Evolutionary conservation across 176 grass and related monocot genomes (phyloP), one percentile per base, ranked within the genome.

Genomic region (Tillandsia fasciculata): DNA sequence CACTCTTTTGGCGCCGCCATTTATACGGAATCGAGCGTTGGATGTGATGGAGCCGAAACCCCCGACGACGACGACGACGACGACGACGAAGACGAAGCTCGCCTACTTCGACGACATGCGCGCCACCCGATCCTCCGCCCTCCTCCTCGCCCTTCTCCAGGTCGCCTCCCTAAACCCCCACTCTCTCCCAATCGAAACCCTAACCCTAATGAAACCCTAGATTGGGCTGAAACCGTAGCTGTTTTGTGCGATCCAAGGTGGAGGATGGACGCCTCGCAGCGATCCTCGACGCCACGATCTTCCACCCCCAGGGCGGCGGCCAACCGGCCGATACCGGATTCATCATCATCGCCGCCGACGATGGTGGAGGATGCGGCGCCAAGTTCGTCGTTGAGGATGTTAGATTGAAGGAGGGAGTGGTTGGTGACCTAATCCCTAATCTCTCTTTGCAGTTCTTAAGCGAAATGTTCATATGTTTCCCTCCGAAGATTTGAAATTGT

Each of bases 241-340:
- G 4, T 18, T 59, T 73, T 74, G 13, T 69, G 23, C 47, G n/a
- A 74, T 74, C 12, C 33, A 63, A 92, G 93, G 79, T 84, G 66
- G 92, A 85, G 3, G 74, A 76, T 50, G 81, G 71, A 29, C 81
- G 93, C 29, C 70, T 22, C 47, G 86, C 86, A n/a, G 53, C 92
- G 81, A 67, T 87, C 48, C 66, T 92, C 63, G 84, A 97, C 68
- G 65, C 89, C 11, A 97, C 89, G 11, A 59, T 90, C 80, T 92
- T 97, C 72, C 74, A 97, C 68, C 93, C 93, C 63, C 93, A 97
- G 70, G 93, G 93, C 15, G 93, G 93, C 8, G 93, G 93, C 2
- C 93, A 97, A 66, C 86, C 89, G 49, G 89, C 82, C 27, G 93
- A 87, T 80, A 79, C 68, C 63, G 93, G 88, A 24, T 48, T 52